These are phyloP conservation scores for Mortierella sp. DNA, from an alignment of 371 early-diverging fungal species.

Conservation along the genomic window DNA sequence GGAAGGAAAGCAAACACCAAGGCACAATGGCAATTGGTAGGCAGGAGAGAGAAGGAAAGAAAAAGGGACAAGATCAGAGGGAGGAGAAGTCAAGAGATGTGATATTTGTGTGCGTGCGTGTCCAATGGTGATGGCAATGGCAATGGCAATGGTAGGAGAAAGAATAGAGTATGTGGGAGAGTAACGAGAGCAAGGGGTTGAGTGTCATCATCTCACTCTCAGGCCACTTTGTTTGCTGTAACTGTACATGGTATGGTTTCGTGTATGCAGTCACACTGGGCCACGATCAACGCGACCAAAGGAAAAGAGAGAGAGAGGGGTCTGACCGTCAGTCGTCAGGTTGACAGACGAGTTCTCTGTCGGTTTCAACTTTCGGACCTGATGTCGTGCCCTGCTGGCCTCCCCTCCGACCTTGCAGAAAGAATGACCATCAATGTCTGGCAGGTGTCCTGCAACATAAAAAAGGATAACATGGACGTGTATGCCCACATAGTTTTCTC, in stretches of 20 bases:
- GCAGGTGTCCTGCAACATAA: background rate
- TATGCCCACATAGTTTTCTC: background rate
- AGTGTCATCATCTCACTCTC: background rate
- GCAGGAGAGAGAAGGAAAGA: background rate
- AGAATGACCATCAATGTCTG: background rate
- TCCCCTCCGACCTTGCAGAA: background rate
- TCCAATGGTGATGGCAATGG: too few relatives aligned
- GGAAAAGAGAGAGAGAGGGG: background rate
- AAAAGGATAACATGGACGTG: background rate
- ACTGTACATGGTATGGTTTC: constrained; percentile 3
- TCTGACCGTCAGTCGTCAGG: background rate
- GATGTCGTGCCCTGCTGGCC: background rate
- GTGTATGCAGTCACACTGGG: background rate
- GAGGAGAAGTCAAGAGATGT: background rate
- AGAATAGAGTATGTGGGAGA: background rate
- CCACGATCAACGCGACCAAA: background rate
- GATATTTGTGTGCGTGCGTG: too few relatives aligned
- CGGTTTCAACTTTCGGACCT: background rate
- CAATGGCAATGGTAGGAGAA: background rate
- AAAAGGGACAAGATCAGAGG: background rate
- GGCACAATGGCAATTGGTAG: background rate
- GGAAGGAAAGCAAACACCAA: background rate
- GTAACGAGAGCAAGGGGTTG: background rate
- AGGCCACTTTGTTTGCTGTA: background rate
- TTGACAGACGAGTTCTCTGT: background rate